A percentile compares a stretch with the other conserved stretches of the same genome.
These are phyloP conservation scores for Nakazawaea laoshanensis DNA, from an alignment of 805 yeast species.

Conservation along the genomic window DNA sequence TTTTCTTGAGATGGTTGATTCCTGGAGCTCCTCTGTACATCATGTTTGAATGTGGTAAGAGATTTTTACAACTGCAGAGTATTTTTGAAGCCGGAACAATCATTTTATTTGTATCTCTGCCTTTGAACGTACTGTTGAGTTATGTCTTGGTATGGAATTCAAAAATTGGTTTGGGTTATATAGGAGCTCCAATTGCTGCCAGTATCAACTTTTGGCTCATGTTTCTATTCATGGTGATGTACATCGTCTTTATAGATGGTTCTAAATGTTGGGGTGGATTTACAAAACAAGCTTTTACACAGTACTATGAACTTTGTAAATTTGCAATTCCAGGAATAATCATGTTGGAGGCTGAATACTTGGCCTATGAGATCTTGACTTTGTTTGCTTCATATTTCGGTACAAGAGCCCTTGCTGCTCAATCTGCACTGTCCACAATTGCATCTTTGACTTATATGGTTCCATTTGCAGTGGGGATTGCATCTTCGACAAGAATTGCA, in stretches of 20 bases:
- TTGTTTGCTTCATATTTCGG: slow-evolving; percentile 45
- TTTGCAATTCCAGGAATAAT: slow-evolving; percentile 46
- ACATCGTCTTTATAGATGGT: slow-evolving; percentile 55
- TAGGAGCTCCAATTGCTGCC: slow-evolving; percentile 73
- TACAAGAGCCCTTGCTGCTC: slow-evolving; percentile 45
- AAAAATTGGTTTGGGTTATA: slow-evolving; percentile 56
- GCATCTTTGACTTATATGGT: slow-evolving; percentile 44
- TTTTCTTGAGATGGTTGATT: slow-evolving; percentile 45
- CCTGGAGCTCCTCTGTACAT: slow-evolving; percentile 72
- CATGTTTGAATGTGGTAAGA: slow-evolving; percentile 61
- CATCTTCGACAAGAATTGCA: slow-evolving; percentile 48
- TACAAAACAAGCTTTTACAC: slow-evolving; percentile 21
- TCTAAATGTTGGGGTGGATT: slow-evolving; percentile 66
- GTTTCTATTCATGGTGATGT: slow-evolving; percentile 46
- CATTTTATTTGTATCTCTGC: slow-evolving; percentile 61
- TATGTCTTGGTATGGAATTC: slow-evolving; percentile 59
- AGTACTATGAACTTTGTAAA: slow-evolving; percentile 30
- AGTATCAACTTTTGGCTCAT: slow-evolving; percentile 65
- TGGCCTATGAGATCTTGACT: slow-evolving; percentile 52
- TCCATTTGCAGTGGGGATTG: slow-evolving; percentile 52
- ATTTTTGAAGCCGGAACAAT: slow-evolving; percentile 73
- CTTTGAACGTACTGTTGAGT: slow-evolving; percentile 58
- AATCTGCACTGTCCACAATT: slow-evolving; percentile 43
- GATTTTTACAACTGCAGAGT: slow-evolving; percentile 71
- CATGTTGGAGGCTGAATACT: slow-evolving; percentile 48